Conservation (phyloP, 148 eudicot species). For the Amaranthus cruentus region DNA sequence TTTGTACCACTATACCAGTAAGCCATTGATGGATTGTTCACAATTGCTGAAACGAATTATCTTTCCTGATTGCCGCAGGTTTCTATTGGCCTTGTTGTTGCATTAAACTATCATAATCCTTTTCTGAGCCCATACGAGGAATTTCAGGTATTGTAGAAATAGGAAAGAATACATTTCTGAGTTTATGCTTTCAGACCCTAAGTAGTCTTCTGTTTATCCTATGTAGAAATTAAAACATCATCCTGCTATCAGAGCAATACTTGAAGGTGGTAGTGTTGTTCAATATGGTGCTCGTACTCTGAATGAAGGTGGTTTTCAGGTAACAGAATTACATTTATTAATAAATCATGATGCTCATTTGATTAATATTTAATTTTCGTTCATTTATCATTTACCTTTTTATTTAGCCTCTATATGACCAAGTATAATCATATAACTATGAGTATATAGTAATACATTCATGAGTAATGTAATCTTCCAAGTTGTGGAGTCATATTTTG, state of each 20-base stretch:
- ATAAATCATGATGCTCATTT: no score
- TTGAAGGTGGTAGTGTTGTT: slow-evolving; percentile 85
- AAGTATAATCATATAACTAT: no score
- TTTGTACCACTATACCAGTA: neutral
- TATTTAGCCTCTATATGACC: no score
- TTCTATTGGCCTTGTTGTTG: slow-evolving; percentile 86
- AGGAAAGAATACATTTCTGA: neutral
- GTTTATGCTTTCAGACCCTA: neutral
- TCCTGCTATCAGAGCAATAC: slow-evolving; percentile 73
- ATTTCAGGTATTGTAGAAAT: slow-evolving; percentile 56
- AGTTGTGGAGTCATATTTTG: no score
- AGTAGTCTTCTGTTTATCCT: slow-evolving; percentile 7
- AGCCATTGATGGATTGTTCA: neutral
- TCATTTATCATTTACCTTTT: no score
- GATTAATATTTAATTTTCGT: no score
- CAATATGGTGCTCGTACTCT: slow-evolving; percentile 96
- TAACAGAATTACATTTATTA: slow-evolving; percentile 19
- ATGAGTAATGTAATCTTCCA: no score
- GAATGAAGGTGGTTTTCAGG: slow-evolving; percentile 99
- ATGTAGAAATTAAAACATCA: slow-evolving; percentile 82
- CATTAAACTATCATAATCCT: slow-evolving; percentile 80
- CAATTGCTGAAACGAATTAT: neutral
- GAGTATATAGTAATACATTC: no score
- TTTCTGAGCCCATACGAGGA: slow-evolving; percentile 88
- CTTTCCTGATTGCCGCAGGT: slow-evolving; percentile 44